Base-by-base conservation (phyloP, 345 rosid genomes). In the Euphorbia lathyris region DNA sequence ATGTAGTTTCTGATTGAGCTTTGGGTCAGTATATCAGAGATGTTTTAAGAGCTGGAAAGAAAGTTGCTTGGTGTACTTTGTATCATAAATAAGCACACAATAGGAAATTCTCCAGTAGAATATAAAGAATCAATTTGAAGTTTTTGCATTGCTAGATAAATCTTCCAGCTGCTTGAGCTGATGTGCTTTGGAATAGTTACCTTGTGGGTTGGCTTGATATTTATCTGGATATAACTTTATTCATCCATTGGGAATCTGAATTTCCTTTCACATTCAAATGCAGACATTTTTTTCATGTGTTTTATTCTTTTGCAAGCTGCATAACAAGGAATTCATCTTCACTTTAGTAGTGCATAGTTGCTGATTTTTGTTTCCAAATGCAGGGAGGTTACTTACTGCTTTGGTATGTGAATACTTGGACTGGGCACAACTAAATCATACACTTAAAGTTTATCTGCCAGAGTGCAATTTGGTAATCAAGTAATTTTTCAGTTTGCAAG, bases 391-490 rank as follows among this genome's bases (percentile, higher is more conserved):
- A 70, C 80, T 95, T 65, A 84, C 92, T 68, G 96, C 99, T 29
- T 68, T 92, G 20, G 63, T 92, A 58, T 95, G 94, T 67, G 99
- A 95, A 78, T 95, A 95, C 81, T 86, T 95, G 67, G 97, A 95
- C 78, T 92, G 97, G 97, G 99, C 97, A 0, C 90, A 95, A 48
- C 94, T 95, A 13, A 92, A 90, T 65, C 97, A 92, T 76, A 78
- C 97, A 0, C 84, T 86, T 67, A 92, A 90, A 83, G 97, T 95
- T 36, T 95, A 87, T 87, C 89, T 74, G 72, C 98, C 98, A 3
- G 98, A 95, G 75, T 88, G 97, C 78, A 95, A 95, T 87, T 82
- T 92, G 99, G 99, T 95, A 95, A 86, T 88, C 76, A 69, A 67
- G 81, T 81, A 80, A 74, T 67, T 75, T 52, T 73, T 67, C 73